Evolutionary conservation across 805 yeast genomes (phyloP), one percentile per base, ranked within the genome.

Genomic region (Wickerhamiella azymoides): DNA sequence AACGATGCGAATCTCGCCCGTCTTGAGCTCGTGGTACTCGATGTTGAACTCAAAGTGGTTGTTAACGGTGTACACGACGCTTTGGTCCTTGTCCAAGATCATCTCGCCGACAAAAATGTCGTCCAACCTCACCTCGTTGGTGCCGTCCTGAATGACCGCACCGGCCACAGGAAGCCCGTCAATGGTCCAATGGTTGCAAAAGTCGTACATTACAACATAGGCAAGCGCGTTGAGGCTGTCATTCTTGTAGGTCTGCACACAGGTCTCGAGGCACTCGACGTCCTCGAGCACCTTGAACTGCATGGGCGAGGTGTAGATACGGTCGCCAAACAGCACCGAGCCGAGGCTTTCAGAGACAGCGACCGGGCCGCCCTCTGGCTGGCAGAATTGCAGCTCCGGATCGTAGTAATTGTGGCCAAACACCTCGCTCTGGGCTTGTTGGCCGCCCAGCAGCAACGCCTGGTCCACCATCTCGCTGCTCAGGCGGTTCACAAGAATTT

Each of bases 141-240:
- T 79, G 55, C 74, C 72, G 46, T 61, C 59, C 56, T 83, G 89
- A 40, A 35, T 18, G 10, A 45, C 30, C 42, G 44, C 47, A n/a
- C 63, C 77, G 3, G 95, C 95, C 6, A 86, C 94, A 10, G 98
- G 98, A 54, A 92, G 74, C 1, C 96, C 96, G 61, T 92, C 98
- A 47, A 92, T 67, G 45, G 88, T 69, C 97, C 97, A 89, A 61
- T 89, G 89, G 63, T 84, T 84, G 58, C 72, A 75, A 62, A 84
- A 92, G 2, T 86, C 88, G 40, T 88, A 84, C 52, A 78, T 71
- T 53, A 92, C 82, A 57, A 82, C 74, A 56, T 82, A 72, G 59
- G 80, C 79, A 41, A 88, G 82, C n/a, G 16, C 10, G 6, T 28
- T 2, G 25, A 41, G 21, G 11, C 21, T 6, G 14, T 41, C 33